Percentiles rank a stretch among this genome's conserved stretches.
Conservation (phyloP, 805 yeast species). For the Sungouiella blattae region DNA sequence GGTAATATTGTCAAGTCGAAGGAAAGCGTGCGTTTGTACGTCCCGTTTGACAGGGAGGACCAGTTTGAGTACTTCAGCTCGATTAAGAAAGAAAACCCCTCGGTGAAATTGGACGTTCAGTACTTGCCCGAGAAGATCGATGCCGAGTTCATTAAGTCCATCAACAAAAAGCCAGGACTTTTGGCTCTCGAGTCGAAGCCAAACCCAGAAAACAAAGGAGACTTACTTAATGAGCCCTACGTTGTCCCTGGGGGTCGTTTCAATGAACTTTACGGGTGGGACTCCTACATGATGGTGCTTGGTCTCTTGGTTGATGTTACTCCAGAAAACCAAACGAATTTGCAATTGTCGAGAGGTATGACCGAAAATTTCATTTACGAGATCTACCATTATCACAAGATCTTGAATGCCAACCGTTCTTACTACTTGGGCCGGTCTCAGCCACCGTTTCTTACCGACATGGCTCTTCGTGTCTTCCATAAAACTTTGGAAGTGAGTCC, state of each 20-base stretch:
- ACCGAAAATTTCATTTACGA: slow-evolving; percentile 89
- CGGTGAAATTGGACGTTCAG: slow-evolving; percentile 64
- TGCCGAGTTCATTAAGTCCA: slow-evolving; percentile 70
- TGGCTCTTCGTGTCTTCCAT: slow-evolving; percentile 69
- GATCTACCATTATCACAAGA: slow-evolving; percentile 85
- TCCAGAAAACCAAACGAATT: slow-evolving; percentile 34
- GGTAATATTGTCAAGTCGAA: slow-evolving; percentile 36
- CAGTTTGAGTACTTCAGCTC: slow-evolving; percentile 66
- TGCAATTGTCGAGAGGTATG: slow-evolving; percentile 82
- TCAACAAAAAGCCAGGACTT: slow-evolving; percentile 81
- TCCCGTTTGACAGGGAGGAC: slow-evolving; percentile 66
- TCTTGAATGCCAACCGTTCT: slow-evolving; percentile 88
- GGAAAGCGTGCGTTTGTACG: slow-evolving; percentile 70
- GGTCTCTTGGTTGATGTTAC: slow-evolving; percentile 67
- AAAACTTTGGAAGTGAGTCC: slow-evolving; percentile 44
- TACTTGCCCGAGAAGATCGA: slow-evolving; percentile 73
- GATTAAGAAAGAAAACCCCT: slow-evolving; percentile 54
- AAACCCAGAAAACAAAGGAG: slow-evolving; percentile 50
- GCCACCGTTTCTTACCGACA: slow-evolving; percentile 94
- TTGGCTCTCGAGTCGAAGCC: slow-evolving; percentile 72
- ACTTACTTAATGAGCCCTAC: slow-evolving; percentile 70
- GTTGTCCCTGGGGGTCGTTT: slow-evolving; percentile 97
- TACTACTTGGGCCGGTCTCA: slow-evolving; percentile 90
- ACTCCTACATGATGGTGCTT: slow-evolving; percentile 85
- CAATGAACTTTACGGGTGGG: slow-evolving; percentile 98